phyloP scores from a whole-genome alignment of 2,329 filamentous ascomycete genomes.

The Fusarium anguioides region DNA sequence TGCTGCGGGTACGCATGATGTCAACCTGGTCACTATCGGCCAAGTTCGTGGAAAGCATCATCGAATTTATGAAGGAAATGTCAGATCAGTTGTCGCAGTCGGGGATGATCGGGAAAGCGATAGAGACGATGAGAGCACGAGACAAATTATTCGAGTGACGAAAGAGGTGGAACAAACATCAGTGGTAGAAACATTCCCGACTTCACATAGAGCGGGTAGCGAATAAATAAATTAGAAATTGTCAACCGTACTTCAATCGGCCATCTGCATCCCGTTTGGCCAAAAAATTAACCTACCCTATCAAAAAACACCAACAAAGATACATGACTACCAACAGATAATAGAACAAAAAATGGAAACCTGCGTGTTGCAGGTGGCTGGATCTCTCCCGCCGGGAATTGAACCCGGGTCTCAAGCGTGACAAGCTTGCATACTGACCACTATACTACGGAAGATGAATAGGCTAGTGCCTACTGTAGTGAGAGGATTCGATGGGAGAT shows the following conservation, averaged over 20 bases:
- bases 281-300: too few relatives aligned
- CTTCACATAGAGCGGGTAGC: not conserved
- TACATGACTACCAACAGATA: too few relatives aligned
- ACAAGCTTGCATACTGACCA: constrained; percentile 26
- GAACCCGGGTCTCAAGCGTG: constrained; percentile 25
- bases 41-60: constrained; percentile 7
- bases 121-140: constrained; percentile 20
- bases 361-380: not conserved
- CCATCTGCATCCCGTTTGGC: too few relatives aligned
- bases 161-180: not conserved
- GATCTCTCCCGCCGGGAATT: constrained; percentile 29
- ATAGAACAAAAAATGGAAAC: not conserved
- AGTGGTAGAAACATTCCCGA: not conserved
- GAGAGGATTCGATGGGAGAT: not conserved
- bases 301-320: too few relatives aligned
- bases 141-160: constrained; percentile 12
- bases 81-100: not conserved
- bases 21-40: constrained; percentile 18
- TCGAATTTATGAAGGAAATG: not conserved
- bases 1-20: not conserved
- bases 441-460: constrained; percentile 19
- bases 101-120: constrained; percentile 5
- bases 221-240: too few relatives aligned
- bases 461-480: not conserved
- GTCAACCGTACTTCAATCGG: too few relatives aligned